phyloP scores from a whole-genome alignment of 768 basidiomycete species.

The Pisolithus tinctorius region DNA sequence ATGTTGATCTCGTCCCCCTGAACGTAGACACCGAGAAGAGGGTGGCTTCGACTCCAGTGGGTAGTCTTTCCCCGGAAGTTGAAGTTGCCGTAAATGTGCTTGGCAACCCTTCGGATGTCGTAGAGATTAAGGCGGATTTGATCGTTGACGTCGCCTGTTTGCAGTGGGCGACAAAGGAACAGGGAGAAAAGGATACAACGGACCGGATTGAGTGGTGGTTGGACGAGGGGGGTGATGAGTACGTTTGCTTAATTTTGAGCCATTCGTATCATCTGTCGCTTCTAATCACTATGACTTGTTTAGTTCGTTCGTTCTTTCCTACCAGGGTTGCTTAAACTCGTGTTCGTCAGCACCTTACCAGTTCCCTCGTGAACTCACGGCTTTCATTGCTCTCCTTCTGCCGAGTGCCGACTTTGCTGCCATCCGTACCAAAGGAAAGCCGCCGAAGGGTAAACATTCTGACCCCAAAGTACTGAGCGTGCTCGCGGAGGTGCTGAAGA shows the following conservation, averaged over 20 bases:
- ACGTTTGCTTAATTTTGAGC: slow-evolving; percentile 19
- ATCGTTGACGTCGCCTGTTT: slow-evolving; percentile 38
- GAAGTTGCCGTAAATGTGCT: neutral
- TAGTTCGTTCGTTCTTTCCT: slow-evolving; percentile 9
- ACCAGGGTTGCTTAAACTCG: slow-evolving; percentile 26
- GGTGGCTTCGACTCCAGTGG: slow-evolving; percentile 10
- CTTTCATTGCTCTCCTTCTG: slow-evolving; percentile 61
- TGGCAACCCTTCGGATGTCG: slow-evolving; percentile 78
- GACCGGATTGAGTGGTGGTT: slow-evolving; percentile 87
- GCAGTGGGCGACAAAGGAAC: slow-evolving; percentile 6
- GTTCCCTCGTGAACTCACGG: slow-evolving; percentile 52
- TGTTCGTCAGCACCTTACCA: slow-evolving; percentile 46
- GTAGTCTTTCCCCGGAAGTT: slow-evolving; percentile 13
- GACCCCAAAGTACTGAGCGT: slow-evolving; percentile 35
- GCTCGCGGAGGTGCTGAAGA: slow-evolving; percentile 40
- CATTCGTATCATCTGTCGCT: neutral
- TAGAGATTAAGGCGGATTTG: slow-evolving; percentile 69
- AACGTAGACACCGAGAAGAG: slow-evolving; percentile 12
- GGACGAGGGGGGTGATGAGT: slow-evolving; percentile 89
- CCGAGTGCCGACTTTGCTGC: slow-evolving; percentile 53
- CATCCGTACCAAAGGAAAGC: slow-evolving; percentile 52
- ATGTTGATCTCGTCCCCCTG: slow-evolving; percentile 72
- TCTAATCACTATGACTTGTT: neutral
- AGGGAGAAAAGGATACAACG: slow-evolving; percentile 10
- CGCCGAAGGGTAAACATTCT: slow-evolving; percentile 58